Evolutionary conservation across 768 basidiomycete genomes (phyloP), one percentile per base, ranked within the genome.

Genomic region (Leccinum arenicola): DNA sequence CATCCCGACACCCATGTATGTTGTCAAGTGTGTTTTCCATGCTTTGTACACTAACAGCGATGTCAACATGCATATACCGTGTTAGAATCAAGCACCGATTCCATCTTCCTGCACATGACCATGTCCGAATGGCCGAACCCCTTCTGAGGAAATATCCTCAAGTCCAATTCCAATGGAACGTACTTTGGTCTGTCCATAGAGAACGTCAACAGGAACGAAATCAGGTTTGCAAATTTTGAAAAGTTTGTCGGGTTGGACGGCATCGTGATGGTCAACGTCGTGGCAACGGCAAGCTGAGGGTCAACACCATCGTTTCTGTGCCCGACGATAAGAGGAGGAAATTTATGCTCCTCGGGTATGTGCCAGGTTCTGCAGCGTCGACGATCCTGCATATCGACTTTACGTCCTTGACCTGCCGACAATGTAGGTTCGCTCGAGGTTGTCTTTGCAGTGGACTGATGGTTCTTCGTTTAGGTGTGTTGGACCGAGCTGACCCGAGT

Each of bases 151-250:
- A 89, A 84, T 68, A 88, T 98, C 64, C 82, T 94, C 60, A 96
- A 96, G 74, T 97, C 95, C 29, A 98, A 99, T 73, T 98, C 91
- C 31, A 99, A 99, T 66, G 97, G 97, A 38, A 99, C 97, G 0
- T 98, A 97, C 78, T 99, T 94, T 70, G 88, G 91, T 19, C 71
- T 95, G 11, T 92, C 95, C 1, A 68, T 91, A 40, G 89, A 92
- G 64, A 82, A 94, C 65, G 97, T 91, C 56, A 98, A 98, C 72
- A 84, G 97, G n/a, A 88, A 99, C 70, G 76, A 84, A 0, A 70
- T 76, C 0, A 97, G 97, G 5, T 98, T 82, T 67, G 95, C 94
- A 33, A 96, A 99, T 72, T 99, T 98, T 64, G 97, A 99, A 77
- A 99, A 98, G 80, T 89, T 98, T 82, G 84, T 90, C 57, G 95